These are phyloP conservation scores for Moricandia arvensis DNA, from an alignment of 345 rosid species.

Conservation along the genomic window DNA sequence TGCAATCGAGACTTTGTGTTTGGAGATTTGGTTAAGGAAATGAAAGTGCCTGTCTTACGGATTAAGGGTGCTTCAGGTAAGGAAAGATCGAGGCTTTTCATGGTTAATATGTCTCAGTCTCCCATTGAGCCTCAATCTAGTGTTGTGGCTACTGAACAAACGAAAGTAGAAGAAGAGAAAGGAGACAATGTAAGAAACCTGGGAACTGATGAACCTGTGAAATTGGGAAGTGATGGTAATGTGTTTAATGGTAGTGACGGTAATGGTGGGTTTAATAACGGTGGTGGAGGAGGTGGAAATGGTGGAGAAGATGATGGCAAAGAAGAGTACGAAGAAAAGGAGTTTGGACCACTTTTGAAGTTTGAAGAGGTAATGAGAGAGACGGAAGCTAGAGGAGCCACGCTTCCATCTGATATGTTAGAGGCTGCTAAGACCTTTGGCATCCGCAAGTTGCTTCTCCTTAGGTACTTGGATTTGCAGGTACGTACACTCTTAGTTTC, in stretches of 20 bases:
- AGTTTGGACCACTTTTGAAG: conserved; percentile 74
- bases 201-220: conserved; percentile 21
- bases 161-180: no score
- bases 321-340: conserved; percentile 59
- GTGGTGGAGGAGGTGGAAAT: conserved; percentile 36
- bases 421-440: conserved; percentile 77
- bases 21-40: conserved; percentile 26
- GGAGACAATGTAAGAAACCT: conserved; percentile 31
- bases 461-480: conserved; percentile 78
- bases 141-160: no score
- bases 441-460: conserved; percentile 61
- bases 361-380: conserved; percentile 74
- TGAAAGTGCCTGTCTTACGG: conserved; percentile 28
- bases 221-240: conserved; percentile 28
- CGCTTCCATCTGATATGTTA: conserved; percentile 79
- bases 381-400: conserved; percentile 63
- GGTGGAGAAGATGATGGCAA: conserved; percentile 44
- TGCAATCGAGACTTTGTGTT: conserved; percentile 30
- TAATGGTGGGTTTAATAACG: conserved; percentile 33
- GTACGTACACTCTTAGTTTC: background rate
- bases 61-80: background rate
- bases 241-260: conserved; percentile 31
- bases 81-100: conserved; percentile 41
- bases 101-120: conserved; percentile 43
- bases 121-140: conserved; percentile 41